These are phyloP conservation scores for Lactifluus echinatus DNA, from an alignment of 768 basidiomycete species.

Conservation along the genomic window DNA sequence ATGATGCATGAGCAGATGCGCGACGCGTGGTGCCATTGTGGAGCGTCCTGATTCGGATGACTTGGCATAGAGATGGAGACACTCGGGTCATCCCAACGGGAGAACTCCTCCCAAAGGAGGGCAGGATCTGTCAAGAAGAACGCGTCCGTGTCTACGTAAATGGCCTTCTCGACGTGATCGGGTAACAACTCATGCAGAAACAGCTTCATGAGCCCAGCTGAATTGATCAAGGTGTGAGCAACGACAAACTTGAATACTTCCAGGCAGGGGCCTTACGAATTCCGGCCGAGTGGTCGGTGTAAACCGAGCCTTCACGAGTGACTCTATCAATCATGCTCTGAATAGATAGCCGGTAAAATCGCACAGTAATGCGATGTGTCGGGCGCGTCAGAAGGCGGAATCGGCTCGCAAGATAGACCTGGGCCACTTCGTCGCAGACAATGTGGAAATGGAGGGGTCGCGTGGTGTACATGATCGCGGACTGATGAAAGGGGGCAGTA, in stretches of 20 bases:
- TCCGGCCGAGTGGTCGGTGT: slow-evolving; percentile 41
- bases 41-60: slow-evolving; percentile 34
- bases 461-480: slow-evolving; percentile 33
- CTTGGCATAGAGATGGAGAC: slow-evolving; percentile 37
- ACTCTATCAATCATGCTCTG: slow-evolving; percentile 37
- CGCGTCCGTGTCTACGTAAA: slow-evolving; percentile 46
- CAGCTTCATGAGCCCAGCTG: slow-evolving; percentile 45
- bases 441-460: slow-evolving; percentile 36
- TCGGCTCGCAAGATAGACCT: slow-evolving; percentile 32
- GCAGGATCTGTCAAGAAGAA: slow-evolving; percentile 40
- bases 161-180: slow-evolving; percentile 34
- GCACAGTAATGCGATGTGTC: slow-evolving; percentile 30
- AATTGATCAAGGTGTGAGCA: not conserved
- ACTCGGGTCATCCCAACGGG: slow-evolving; percentile 25
- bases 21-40: slow-evolving; percentile 39
- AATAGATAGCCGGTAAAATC: slow-evolving; percentile 35
- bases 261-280: slow-evolving; percentile 29
- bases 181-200: slow-evolving; percentile 46
- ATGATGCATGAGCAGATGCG: slow-evolving; percentile 45
- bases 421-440: slow-evolving; percentile 38
- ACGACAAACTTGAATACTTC: not conserved
- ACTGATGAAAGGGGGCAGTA: slow-evolving; percentile 22
- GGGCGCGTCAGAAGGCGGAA: slow-evolving; percentile 34
- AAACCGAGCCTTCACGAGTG: slow-evolving; percentile 38
- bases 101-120: slow-evolving; percentile 38